Base-by-base conservation (phyloP, 2,329 filamentous ascomycete genomes). In the Penicillium sp. region DNA sequence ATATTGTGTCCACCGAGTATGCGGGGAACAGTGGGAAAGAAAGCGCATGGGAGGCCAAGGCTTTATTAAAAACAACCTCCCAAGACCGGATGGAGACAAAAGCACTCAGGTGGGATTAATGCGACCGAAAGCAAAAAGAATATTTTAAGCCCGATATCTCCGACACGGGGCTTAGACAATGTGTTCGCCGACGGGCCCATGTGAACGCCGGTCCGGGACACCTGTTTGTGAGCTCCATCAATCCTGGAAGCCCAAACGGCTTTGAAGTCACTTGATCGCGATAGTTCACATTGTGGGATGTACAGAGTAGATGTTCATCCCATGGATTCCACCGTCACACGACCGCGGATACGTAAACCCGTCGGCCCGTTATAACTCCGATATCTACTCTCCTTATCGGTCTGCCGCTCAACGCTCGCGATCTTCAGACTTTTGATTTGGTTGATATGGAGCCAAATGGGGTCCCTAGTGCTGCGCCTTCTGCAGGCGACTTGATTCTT, bases 391-490 rank as follows among this genome's bases (percentile, higher is more conserved):
- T 59, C 49, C 61, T 59, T 59, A 59, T 62, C 58, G 41, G 43
- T 55, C 41, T 54, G 50, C 44, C 41, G 29, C 45, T 57, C 27
- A 42, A 48, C 54, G 48, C 44, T 55, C 30, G 54, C 44, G 48
- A 57, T 44, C 45, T 51, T 48, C 57, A 53, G 38, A 34, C 14
- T 50, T 47, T 39, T 41, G 35, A 47, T 43, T 62, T 54, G 52
- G 47, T 60, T 63, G 67, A 67, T 56, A 76, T 75, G 73, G 72
- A 76, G 61, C 61, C 69, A 56, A 68, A 67, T 66, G 70, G 67
- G 58, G 60, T 63, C 47, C 55, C 67, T 41, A 64, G 55, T 62
- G 60, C 64, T 55, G 30, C 45, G 51, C 51, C 67, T 47, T 69
- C 68, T 54, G 61, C 72, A 48, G 65, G 62, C 52, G 71, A 74